Base-by-base conservation (phyloP, 108 stramenopile genomes). In the Cyclotella choctawhatcheeana region DNA sequence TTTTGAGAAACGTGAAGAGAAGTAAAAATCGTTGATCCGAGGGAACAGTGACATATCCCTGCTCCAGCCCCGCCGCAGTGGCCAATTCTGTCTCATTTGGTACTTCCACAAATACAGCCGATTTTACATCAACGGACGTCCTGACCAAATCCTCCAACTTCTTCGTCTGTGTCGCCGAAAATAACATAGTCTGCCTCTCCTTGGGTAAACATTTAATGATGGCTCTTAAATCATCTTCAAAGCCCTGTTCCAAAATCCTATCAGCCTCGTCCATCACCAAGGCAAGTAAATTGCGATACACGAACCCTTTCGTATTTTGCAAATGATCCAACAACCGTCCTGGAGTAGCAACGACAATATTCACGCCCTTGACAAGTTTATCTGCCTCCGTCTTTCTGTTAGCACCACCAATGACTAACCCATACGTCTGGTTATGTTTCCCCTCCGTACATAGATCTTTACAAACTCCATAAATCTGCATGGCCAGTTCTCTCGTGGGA, bases 221-320 rank as follows among this genome's bases (percentile, higher is more conserved):
- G 17, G 91, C 85, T 24, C 97, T 87, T 66, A 99, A 88, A 74
- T 99, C 99, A 71, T 99, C 99, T 66, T 99, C 99, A 74, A 99
- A 99, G 13, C 99, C 98, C 69, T 96, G 93, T 75, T 99, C 97
- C 29, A 99, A 82, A 64, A 99, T 98, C 14, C 99, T 90, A 80
- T 99, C 99, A 2, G 99, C 99, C 75, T 99, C 99, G 65, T 99
- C 99, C 85, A 99, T 97, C 8, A 97, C 93, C 61, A 99, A 87
- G n/a, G 93, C 82, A 74, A 96, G 78, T 47, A 99, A 71, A 67
- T 97, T 97, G 10, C 90, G 86, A 73, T 74, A 87, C 27, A 92
- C 62, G 65, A 99, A 99, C 24, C 97, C 96, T 71, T 93, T 93
- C 14, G 99, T 97, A 79, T 99, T 99, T 82, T 97, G 95, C 58